Percentiles rank a stretch among this genome's conserved stretches.
Conservation (phyloP, 208 protist species). For the Herpetomonas samuelpessoai region DNA sequence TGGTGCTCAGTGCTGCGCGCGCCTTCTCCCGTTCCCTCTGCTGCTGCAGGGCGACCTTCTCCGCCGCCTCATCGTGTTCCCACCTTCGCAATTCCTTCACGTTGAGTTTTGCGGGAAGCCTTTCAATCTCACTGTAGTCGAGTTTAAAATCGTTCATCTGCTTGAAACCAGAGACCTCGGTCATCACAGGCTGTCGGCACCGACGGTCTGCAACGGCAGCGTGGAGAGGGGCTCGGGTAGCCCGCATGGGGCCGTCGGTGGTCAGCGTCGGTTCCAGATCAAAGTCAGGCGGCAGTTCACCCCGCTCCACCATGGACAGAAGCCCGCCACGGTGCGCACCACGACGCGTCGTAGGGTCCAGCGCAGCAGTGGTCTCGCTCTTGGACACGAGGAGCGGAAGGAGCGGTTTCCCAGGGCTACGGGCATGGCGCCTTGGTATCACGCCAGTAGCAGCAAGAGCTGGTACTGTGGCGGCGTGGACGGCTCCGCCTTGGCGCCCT, state of each 20-base stretch:
- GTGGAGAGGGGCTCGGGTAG: constrained; percentile 37
- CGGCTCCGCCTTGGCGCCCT: no score
- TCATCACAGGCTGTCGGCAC: constrained; percentile 42
- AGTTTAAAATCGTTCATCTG: constrained; percentile 56
- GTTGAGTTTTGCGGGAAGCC: constrained; percentile 71
- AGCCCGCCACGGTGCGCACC: no score
- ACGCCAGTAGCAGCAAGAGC: no score
- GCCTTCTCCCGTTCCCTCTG: constrained; percentile 1
- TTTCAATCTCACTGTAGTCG: constrained; percentile 71
- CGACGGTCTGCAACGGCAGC: constrained; percentile 10
- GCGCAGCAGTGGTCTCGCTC: background rate
- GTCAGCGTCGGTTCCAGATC: constrained; percentile 71
- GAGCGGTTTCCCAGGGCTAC: no score
- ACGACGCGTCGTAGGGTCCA: no score
- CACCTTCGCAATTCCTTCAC: constrained; percentile 68
- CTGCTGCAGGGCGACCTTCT: background rate
- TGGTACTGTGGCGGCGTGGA: no score
- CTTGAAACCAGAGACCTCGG: constrained; percentile 56
- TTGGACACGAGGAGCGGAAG: constrained; percentile 14
- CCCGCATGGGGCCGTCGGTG: constrained; percentile 50
- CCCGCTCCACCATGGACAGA: constrained; percentile 41
- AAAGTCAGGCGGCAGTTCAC: constrained; percentile 28
- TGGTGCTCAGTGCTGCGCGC: background rate
- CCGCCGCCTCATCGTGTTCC: constrained; percentile 46
- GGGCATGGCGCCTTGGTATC: no score